Percentiles rank a stretch among this genome's conserved stretches.
Conservation (phyloP, 2,329 filamentous ascomycete genomes). For the Apiospora saccharicola region DNA sequence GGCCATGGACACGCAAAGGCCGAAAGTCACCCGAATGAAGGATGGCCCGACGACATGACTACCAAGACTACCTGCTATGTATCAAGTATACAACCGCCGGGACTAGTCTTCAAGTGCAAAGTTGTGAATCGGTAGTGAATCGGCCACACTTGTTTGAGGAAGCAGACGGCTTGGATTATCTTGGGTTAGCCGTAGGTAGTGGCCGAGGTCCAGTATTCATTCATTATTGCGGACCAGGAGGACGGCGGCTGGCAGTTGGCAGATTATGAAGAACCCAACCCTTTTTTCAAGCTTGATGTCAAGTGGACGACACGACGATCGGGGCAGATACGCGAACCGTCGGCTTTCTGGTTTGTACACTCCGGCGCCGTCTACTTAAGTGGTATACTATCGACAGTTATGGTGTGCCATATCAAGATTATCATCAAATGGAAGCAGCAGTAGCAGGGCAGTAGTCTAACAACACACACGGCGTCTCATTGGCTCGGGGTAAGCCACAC, state of each 20-base stretch:
- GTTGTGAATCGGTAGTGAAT: neutral
- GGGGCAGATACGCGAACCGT: slow-evolving; percentile 16
- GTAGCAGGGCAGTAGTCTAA: slow-evolving; percentile 14
- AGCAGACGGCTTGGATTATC: neutral
- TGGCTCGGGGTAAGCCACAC: slow-evolving; percentile 15
- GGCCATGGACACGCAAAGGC: slow-evolving; percentile 6
- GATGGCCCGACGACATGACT: slow-evolving; percentile 13
- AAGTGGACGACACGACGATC: neutral
- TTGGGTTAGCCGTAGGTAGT: neutral
- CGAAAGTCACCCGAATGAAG: slow-evolving; percentile 3
- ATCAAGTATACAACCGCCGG: neutral
- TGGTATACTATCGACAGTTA: slow-evolving; percentile 16
- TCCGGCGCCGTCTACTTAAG: slow-evolving; percentile 20
- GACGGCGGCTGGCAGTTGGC: neutral
- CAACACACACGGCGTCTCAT: neutral
- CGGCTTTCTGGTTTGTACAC: slow-evolving; percentile 12
- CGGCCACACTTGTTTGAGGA: slow-evolving; percentile 1
- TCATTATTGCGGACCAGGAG: slow-evolving; percentile 7
- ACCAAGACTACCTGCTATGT: neutral
- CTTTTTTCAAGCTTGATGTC: neutral
- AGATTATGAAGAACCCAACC: slow-evolving; percentile 1
- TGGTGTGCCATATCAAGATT: slow-evolving; percentile 12
- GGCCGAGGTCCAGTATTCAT: slow-evolving; percentile 12
- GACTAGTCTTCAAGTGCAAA: slow-evolving; percentile 15
- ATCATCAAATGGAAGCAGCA: slow-evolving; percentile 5